Evolutionary conservation across 345 rosid genomes (phyloP), one percentile per base, ranked within the genome.

Genomic region (Anacardium occidentale): DNA sequence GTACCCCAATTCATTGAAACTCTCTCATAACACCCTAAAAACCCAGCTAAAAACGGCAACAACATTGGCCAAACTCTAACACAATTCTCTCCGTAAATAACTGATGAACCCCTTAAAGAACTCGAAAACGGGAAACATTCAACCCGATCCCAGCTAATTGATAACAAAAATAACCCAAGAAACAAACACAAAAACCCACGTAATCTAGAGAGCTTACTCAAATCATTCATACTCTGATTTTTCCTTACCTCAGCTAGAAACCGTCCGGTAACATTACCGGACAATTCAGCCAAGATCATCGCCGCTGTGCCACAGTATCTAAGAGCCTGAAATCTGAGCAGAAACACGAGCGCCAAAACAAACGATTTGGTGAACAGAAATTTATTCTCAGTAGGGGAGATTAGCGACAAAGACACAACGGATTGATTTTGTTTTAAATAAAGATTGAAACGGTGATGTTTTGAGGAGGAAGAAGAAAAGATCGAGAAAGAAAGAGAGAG

Each of bases 271-370:
- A 87, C 89, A 47, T 80, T 89, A 2, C 98, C 98, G 0, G 89
- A 90, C 44, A 92, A 68, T 66, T 94, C 98, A 15, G 97, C 98
- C 44, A 94, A 86, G 77, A 94, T 94, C 97, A 94, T 88, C 21
- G 97, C 93, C 3, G 98, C 89, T 3, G 97, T 85, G n/a, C 98
- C 89, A 53, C 98, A 94, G 72, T 86, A 94, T 17, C 88, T 81
- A 61, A 94, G 96, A 18, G 98, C 93, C 76, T 90, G 98, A 62
- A 94, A 94, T 25, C 97, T 81, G 57, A 94, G 85, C 34, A 91
- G 90, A 65, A 94, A 89, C 24, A 94, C 91, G 18, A 81, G 75
- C 10, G 91, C 85, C 51, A 90, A 76, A 34, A 94, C 71, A 10
- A 75, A 59, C 0, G 97, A 87, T 79, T 88, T 94, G 22, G 77